These are phyloP conservation scores for Boletus vinaceobasis DNA, from an alignment of 768 basidiomycete genomes.

Conservation along the genomic window DNA sequence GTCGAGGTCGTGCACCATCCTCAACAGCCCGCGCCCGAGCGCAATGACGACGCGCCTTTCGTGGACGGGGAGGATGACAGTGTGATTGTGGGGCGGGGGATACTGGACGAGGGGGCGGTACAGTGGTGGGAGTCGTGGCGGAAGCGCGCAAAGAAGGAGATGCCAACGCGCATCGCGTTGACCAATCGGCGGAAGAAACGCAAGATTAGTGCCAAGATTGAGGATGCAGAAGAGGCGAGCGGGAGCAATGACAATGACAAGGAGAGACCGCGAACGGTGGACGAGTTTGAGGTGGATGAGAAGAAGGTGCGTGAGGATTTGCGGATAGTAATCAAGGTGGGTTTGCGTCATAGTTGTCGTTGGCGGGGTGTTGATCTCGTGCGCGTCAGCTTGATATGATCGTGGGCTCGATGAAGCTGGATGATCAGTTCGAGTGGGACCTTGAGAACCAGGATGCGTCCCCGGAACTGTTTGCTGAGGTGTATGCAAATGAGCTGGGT, in stretches of 20 bases:
- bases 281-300: constrained; percentile 67
- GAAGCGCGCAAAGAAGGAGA: constrained; percentile 41
- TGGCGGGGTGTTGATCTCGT: constrained; percentile 4
- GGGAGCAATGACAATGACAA: constrained; percentile 25
- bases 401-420: constrained; percentile 86
- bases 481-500: constrained; percentile 84
- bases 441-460: constrained; percentile 73
- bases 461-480: constrained; percentile 90
- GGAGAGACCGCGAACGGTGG: constrained; percentile 50
- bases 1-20: constrained; percentile 17
- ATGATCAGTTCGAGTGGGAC: constrained; percentile 99
- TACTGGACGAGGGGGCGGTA: constrained; percentile 46
- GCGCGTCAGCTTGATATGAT: constrained; percentile 82
- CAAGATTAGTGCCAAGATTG: constrained; percentile 34
- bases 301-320: constrained; percentile 75
- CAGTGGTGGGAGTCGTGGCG: constrained; percentile 76
- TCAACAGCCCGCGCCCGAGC: constrained; percentile 9
- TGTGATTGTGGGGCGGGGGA: constrained; percentile 33
- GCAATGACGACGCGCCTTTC: constrained; percentile 23
- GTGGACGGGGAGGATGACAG: constrained; percentile 25
- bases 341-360: constrained; percentile 17
- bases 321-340: constrained; percentile 87
- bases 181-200: constrained; percentile 41
- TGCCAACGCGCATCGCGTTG: constrained; percentile 24
- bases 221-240: constrained; percentile 21